Evolutionary conservation across 495 filamentous ascomycete species (phyloP), one percentile per base, ranked within the genome.

Genomic region (Penicillium bialowiezense): DNA sequence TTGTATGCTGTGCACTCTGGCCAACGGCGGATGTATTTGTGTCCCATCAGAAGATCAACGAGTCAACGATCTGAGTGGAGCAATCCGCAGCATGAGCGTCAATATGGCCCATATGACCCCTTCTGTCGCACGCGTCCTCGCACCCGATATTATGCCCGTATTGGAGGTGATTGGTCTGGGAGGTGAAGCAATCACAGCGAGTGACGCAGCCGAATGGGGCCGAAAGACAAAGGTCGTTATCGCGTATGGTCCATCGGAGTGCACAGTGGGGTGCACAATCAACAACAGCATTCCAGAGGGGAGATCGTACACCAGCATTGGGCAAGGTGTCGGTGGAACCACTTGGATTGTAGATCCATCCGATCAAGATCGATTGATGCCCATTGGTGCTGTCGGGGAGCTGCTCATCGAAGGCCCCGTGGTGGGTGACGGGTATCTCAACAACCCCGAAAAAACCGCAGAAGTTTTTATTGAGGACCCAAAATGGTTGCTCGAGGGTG

Each of bases 1-100:
- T 1, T 80, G 85, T 37, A 71, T 82, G 15, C 72, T 84, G 31
- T 73, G 72, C 6, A 81, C 79, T 0, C 55, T 86, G 1, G 33
- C 46, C 7, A 44, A 41, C 4, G 72, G 72, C 12, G 70, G 65
- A 1, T 69, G 68, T 24, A 24, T 70, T 5, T 75, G 72, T 42
- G 56, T 75, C 1, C 68, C 70, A 0, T 64, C 61, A 1, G 65
- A 72, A 2, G 44, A 55, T 4, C 59, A 69, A 1, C 52, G 69
- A 5, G 24, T 63, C 18, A 60, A 56, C 19, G 52, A 65, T 18
- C 43, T 68, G 10, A 44, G 41, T 3, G 56, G 48, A 3, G 31
- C 35, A 7, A 74, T 74, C 12, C 20, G 39, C 4, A 19, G 31
- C 5, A 28, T 53, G 15, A 20, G 46, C 0, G 61, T 63, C 0